These are phyloP conservation scores for Syzygium grande DNA, from an alignment of 345 rosid species.

Conservation along the genomic window DNA sequence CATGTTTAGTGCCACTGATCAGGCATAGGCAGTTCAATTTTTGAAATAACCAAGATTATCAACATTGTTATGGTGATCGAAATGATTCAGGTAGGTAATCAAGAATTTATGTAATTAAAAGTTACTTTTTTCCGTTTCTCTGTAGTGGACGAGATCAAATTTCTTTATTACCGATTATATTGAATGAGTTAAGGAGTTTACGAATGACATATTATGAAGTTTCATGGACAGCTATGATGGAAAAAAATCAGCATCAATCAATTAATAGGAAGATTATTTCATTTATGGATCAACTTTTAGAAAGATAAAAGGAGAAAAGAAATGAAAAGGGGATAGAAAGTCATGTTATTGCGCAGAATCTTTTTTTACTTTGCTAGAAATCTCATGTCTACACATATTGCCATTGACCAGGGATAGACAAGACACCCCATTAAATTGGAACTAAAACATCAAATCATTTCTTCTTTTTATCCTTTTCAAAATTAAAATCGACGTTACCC, in stretches of 20 bases:
- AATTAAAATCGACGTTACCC: not conserved
- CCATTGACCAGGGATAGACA: not conserved
- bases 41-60: not conserved
- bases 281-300: not conserved
- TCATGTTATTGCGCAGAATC: not conserved
- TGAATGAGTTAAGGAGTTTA: not conserved
- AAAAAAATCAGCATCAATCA: not conserved
- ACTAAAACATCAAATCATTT: not conserved
- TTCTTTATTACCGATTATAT: not conserved
- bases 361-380: not conserved
- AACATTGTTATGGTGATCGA: not conserved
- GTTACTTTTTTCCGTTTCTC: not conserved
- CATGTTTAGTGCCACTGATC: not conserved
- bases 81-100: not conserved
- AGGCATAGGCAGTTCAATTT: not conserved
- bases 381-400: not conserved
- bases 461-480: not conserved
- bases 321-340: not conserved
- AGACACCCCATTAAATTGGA: slow-evolving; percentile 5
- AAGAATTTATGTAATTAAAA: not conserved
- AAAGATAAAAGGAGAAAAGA: not conserved
- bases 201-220: not conserved
- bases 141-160: not conserved
- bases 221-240: not conserved
- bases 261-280: not conserved